Evolutionary conservation across 768 basidiomycete genomes (phyloP), one percentile per base, ranked within the genome.

Genomic region (Strobilomyces confusus): DNA sequence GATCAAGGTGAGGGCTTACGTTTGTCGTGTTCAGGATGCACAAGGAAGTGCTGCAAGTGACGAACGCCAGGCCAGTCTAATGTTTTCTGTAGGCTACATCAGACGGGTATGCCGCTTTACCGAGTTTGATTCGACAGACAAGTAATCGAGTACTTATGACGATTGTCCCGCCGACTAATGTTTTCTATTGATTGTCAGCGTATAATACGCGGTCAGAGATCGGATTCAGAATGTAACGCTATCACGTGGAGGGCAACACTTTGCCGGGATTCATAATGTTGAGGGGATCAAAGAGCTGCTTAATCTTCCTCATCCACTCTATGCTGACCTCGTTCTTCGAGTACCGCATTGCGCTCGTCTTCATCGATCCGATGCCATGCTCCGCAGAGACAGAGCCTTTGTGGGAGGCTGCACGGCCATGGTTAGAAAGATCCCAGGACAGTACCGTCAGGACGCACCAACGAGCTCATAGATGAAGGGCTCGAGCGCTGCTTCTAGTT

Each of bases 291-390:
- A 98, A 94, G 25, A 94, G 66, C 14, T 79, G 69, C 72, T 98
- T 98, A 64, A 99, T 84, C 70, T 79, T 85, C 72, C 80, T 87
- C 95, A 99, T 99, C 76, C 86, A 75, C 45, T 81, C 87, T 59
- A 98, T 87, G 65, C 87, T 91, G 22, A 82, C 79, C 9, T 77
- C 74, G 55, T 74, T 79, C 73, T 98, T 97, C 7, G 92, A 92
- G 71, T 97, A 98, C 36, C 79, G 79, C 20, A 98, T 81, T 15
- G 92, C 91, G 51, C 88, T 84, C 0, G 89, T 88, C 75, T 98
- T 98, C 89, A 92, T 92, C 0, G 86, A 80, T n/a, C 95, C 95
- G 49, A 99, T 85, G 6, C 95, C 95, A 68, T 99, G 95, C 66
- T 99, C 95, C 2, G 95, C 95, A 7, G 95, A 98, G 59, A 99